phyloP scores from a whole-genome alignment of 2,329 filamentous ascomycete genomes.

The Diplodia scrobiculata region DNA sequence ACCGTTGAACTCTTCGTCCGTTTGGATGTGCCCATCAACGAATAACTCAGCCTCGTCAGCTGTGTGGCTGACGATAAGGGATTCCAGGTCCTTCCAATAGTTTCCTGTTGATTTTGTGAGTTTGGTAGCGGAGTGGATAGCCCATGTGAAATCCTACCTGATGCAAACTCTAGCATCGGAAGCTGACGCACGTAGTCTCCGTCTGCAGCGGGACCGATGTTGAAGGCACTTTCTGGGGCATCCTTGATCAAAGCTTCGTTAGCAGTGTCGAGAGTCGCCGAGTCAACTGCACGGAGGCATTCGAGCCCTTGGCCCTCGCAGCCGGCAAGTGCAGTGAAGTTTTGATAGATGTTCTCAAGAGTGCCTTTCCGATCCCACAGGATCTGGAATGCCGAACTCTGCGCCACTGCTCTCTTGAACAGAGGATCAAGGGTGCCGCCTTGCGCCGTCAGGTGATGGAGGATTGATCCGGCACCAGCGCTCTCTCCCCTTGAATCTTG shows the following conservation, averaged over 20 bases:
- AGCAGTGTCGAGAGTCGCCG: slow-evolving; percentile 36
- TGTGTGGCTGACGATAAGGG: slow-evolving; percentile 41
- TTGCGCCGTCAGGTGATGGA: slow-evolving; percentile 55
- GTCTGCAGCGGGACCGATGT: slow-evolving; percentile 43
- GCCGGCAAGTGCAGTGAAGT: slow-evolving; percentile 37
- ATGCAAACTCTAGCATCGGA: slow-evolving; percentile 22
- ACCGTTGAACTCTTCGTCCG: slow-evolving; percentile 17
- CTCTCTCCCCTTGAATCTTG: slow-evolving; percentile 47
- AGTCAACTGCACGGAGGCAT: slow-evolving; percentile 39
- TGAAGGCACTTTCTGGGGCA: slow-evolving; percentile 35
- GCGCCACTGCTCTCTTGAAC: slow-evolving; percentile 45
- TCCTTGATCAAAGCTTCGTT: slow-evolving; percentile 32
- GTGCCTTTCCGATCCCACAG: slow-evolving; percentile 35
- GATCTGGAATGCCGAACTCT: slow-evolving; percentile 39
- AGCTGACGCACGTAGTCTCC: slow-evolving; percentile 36
- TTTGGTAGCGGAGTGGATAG: not conserved
- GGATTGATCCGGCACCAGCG: slow-evolving; percentile 55
- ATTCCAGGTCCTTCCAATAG: slow-evolving; percentile 41
- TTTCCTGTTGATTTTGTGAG: slow-evolving; percentile 34
- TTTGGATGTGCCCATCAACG: slow-evolving; percentile 26
- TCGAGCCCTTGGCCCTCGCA: slow-evolving; percentile 38
- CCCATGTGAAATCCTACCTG: not conserved
- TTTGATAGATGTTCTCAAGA: slow-evolving; percentile 36
- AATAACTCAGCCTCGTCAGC: slow-evolving; percentile 24
- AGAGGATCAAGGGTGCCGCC: slow-evolving; percentile 51